phyloP scores from a whole-genome alignment of 1,284 basidiomycete species.

The Fomitopsis schrenkii region DNA sequence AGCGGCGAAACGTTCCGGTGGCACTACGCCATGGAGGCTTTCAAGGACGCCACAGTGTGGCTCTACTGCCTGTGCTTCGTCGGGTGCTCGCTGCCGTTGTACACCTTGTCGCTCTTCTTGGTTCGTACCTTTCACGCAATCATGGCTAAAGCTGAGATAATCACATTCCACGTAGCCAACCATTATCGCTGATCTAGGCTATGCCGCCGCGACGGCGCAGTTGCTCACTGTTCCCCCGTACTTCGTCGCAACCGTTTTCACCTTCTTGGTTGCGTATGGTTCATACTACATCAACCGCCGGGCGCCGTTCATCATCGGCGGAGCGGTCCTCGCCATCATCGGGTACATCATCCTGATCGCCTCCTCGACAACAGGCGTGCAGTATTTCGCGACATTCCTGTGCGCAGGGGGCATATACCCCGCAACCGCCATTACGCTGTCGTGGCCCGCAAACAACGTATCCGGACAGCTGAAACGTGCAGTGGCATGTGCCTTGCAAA shows the following conservation, averaged over 20 bases:
- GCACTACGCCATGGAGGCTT: slow-evolving; percentile 18
- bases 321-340: slow-evolving; percentile 51
- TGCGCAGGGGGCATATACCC: slow-evolving; percentile 41
- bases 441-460: slow-evolving; percentile 69
- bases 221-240: slow-evolving; percentile 37
- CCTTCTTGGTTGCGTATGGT: slow-evolving; percentile 27
- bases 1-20: slow-evolving; percentile 19
- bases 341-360: slow-evolving; percentile 61
- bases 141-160: neutral
- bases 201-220: slow-evolving; percentile 50
- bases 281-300: slow-evolving; percentile 38
- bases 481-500: slow-evolving; percentile 62
- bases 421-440: slow-evolving; percentile 35
- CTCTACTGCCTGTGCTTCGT: slow-evolving; percentile 66
- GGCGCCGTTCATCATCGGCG: slow-evolving; percentile 54
- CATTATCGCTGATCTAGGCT: slow-evolving; percentile 44
- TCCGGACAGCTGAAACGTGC: slow-evolving; percentile 69
- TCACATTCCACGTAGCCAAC: slow-evolving; percentile 37
- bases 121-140: neutral
- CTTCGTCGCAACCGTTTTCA: slow-evolving; percentile 43
- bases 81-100: slow-evolving; percentile 55
- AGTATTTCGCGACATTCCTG: slow-evolving; percentile 14
- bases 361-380: slow-evolving; percentile 30
- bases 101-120: slow-evolving; percentile 26
- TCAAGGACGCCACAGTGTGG: slow-evolving; percentile 34